Conservation (phyloP, 2,329 filamentous ascomycete species). For the Geosmithia flava region DNA sequence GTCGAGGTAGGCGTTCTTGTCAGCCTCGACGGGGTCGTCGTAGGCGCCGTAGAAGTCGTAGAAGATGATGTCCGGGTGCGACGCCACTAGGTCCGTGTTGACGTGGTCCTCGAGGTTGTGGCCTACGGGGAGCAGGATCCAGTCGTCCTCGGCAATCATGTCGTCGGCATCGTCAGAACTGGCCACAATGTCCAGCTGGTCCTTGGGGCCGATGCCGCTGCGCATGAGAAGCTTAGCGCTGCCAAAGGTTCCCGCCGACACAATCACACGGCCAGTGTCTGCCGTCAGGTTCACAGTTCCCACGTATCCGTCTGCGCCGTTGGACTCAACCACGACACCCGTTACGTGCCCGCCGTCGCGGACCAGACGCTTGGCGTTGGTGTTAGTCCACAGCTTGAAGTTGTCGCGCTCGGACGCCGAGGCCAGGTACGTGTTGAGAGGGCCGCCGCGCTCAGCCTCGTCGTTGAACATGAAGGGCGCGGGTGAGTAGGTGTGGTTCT, state of each 20-base stretch:
- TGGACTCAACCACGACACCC: constrained; percentile 54
- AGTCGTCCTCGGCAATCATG: constrained; percentile 35
- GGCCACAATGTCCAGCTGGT: constrained; percentile 42
- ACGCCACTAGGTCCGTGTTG: constrained; percentile 33
- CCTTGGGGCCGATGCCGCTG: constrained; percentile 52
- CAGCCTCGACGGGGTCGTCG: constrained; percentile 28
- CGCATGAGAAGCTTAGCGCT: constrained; percentile 56
- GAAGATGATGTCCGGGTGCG: constrained; percentile 32
- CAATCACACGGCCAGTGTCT: constrained; percentile 50
- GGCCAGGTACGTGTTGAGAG: constrained; percentile 59
- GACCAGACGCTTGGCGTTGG: constrained; percentile 54
- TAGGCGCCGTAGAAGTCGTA: constrained; percentile 58
- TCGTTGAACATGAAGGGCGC: constrained; percentile 55
- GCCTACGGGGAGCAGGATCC: constrained; percentile 47
- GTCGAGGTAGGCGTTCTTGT: constrained; percentile 29
- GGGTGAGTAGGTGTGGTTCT: constrained; percentile 53
- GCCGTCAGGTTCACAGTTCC: constrained; percentile 49
- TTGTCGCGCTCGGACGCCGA: constrained; percentile 45
- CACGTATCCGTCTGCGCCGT: constrained; percentile 34
- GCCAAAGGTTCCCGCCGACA: constrained; percentile 59
- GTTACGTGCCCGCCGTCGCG: constrained; percentile 49
- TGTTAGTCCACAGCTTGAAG: constrained; percentile 56
- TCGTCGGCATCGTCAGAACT: constrained; percentile 31
- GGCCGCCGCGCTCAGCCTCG: constrained; percentile 54
- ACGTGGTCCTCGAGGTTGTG: constrained; percentile 45